Percentiles rank a stretch among this genome's conserved stretches.
These are phyloP conservation scores for Cicer pinnatifidum DNA, from an alignment of 306 rosid genomes.

Conservation along the genomic window DNA sequence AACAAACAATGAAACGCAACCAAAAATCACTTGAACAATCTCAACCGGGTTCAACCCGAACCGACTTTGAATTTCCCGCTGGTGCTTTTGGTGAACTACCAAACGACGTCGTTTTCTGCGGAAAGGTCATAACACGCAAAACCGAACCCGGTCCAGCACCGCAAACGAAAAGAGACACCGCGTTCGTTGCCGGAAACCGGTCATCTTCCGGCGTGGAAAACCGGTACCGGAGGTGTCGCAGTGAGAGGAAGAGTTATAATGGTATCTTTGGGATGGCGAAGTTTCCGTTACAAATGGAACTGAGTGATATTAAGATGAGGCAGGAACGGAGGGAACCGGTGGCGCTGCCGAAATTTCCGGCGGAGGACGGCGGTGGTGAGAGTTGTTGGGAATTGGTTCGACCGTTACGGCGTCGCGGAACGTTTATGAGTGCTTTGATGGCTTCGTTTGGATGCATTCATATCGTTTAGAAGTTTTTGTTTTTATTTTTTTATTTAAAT, in stretches of 20 bases:
- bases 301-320: conserved; percentile 51
- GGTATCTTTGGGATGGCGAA: conserved; percentile 45
- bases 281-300: conserved; percentile 54
- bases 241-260: conserved; percentile 14
- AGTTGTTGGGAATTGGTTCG: conserved; percentile 51
- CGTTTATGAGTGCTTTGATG: conserved; percentile 37
- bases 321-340: conserved; percentile 41
- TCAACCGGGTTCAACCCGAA: not conserved
- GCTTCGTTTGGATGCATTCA: conserved; percentile 48
- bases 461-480: not conserved
- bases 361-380: conserved; percentile 29
- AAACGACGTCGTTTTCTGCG: conserved; percentile 49
- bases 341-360: conserved; percentile 9
- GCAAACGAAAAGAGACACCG: not conserved
- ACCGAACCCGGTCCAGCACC: conserved; percentile 7
- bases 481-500: not conserved
- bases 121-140: conserved; percentile 42
- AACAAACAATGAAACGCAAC: conserved; percentile 4
- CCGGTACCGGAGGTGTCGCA: conserved; percentile 32
- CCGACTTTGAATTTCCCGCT: conserved; percentile 47
- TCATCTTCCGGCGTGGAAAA: conserved; percentile 8
- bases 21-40: not conserved
- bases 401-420: conserved; percentile 45
- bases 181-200: not conserved
- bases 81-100: not conserved